Percentiles rank a stretch among this genome's conserved stretches.
Evolutionary conservation across 306 rosid genomes (phyloP).

Genomic region (Macrotyloma uniflorum): DNA sequence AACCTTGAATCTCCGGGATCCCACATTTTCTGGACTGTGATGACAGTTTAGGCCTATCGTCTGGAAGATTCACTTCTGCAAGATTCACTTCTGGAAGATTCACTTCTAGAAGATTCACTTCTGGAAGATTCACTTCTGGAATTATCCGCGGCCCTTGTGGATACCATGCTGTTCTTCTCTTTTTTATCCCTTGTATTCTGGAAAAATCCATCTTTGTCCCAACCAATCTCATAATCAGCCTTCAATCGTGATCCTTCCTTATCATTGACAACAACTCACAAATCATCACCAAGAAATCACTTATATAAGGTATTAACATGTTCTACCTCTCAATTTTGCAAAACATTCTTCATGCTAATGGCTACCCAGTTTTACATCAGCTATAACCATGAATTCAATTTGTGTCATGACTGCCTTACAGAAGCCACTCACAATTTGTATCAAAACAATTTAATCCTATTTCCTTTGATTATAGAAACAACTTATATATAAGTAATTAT

Average conservation of each 20-base stretch:
- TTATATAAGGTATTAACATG: too few relatives aligned
- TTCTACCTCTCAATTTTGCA: too few relatives aligned
- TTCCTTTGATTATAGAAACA: background rate
- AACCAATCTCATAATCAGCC: constrained; percentile 82
- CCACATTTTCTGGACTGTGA: constrained; percentile 61
- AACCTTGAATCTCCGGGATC: constrained; percentile 88
- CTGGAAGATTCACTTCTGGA: too few relatives aligned
- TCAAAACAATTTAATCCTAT: background rate
- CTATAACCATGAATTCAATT: background rate
- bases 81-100: too few relatives aligned
- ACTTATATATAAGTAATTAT: background rate
- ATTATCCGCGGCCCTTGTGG: constrained; percentile 45
- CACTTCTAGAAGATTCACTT: too few relatives aligned
- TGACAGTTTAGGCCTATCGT: constrained; percentile 52
- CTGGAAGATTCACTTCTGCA: constrained; percentile 82
- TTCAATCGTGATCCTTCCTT: constrained; percentile 85
- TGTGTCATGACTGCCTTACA: background rate
- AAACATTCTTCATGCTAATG: constrained; percentile 14
- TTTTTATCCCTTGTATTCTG: constrained; percentile 52
- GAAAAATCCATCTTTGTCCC: constrained; percentile 80
- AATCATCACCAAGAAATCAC: background rate
- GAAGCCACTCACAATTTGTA: background rate
- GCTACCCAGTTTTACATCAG: constrained; percentile 7
- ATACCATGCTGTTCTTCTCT: constrained; percentile 44
- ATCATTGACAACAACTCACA: constrained; percentile 32